Evolutionary conservation across 805 yeast genomes (phyloP), one percentile per base, ranked within the genome.

Genomic region (Yarrowia phangngaensis): DNA sequence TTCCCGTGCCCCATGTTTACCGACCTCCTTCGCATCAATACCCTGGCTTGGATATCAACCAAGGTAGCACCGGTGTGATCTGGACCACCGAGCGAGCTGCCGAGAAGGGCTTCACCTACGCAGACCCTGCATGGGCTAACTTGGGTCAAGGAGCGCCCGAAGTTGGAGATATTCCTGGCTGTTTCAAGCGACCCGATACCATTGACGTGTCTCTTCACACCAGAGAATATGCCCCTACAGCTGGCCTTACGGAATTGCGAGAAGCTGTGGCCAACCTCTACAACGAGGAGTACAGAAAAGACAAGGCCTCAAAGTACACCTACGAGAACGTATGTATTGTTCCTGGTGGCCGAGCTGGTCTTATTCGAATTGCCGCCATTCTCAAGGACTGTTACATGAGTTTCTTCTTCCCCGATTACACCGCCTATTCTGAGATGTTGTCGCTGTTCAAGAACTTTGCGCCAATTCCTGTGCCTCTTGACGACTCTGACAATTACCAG

Each of bases 121-220:
- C 64, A 16, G 62, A 60, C 47, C 61, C 43, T 14, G 57, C 56
- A 16, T 77, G 82, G 82, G 75, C 79, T 28, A 77, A 77, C 59
- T 65, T 77, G 60, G 82, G 82, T 32, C 82, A 77, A 59, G 82
- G 82, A 38, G 78, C 79, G 51, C 82, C 82, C 3, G 82, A 77
- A 58, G 80, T 76, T 48, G 81, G 81, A 16, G 78, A 74, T 38
- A 65, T 77, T 34, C 76, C 76, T 2, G 82, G 82, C 3, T 76
- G 80, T 23, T 75, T 76, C 59, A 67, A 69, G 47, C 65, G 80
- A 60, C 82, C 82, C 3, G 66, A 65, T 0, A 56, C 67, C 6
- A 64, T 77, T 20, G 71, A 73, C 0, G 65, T 77, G 12, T 68
- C 75, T 9, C 72, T 72, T 51, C 65, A 69, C 47, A 68, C 73